Conservation (phyloP, 768 basidiomycete genomes). For the Glaciozyma antarctica region DNA sequence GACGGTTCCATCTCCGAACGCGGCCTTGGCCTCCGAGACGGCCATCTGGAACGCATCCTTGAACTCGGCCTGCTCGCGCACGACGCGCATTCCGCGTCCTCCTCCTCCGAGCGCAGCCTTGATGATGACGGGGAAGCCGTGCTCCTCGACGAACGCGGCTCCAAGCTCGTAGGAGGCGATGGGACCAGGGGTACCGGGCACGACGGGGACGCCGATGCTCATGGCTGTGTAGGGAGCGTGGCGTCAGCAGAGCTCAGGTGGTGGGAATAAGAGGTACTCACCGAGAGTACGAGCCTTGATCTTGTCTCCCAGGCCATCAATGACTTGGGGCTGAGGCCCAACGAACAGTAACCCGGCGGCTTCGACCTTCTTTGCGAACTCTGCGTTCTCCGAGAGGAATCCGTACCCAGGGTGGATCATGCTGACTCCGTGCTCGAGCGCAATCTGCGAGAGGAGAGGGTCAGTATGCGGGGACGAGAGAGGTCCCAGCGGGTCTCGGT, state of each 20-base stretch:
- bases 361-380: slow-evolving; percentile 95
- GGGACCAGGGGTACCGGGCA: slow-evolving; percentile 95
- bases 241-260: background rate
- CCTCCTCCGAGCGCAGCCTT: slow-evolving; percentile 80
- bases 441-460: slow-evolving; percentile 6
- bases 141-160: slow-evolving; percentile 80
- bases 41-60: slow-evolving; percentile 80
- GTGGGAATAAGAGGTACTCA: background rate
- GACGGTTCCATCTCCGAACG: slow-evolving; percentile 97
- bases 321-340: slow-evolving; percentile 89
- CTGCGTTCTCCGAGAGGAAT: slow-evolving; percentile 93
- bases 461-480: slow-evolving; percentile 6
- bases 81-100: slow-evolving; percentile 98
- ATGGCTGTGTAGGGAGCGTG: slow-evolving; percentile 50
- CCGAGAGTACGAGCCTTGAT: slow-evolving; percentile 84
- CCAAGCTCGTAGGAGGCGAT: slow-evolving; percentile 71
- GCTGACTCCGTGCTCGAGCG: slow-evolving; percentile 89
- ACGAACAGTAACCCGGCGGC: slow-evolving; percentile 95
- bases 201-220: slow-evolving; percentile 84
- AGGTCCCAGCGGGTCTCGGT: background rate
- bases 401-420: slow-evolving; percentile 73
- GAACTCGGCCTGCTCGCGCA: slow-evolving; percentile 86
- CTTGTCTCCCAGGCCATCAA: slow-evolving; percentile 96
- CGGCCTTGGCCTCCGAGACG: slow-evolving; percentile 86
- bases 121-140: slow-evolving; percentile 72